Base-by-base conservation (phyloP, 257 asterid species). In the Jacaranda copaia region DNA sequence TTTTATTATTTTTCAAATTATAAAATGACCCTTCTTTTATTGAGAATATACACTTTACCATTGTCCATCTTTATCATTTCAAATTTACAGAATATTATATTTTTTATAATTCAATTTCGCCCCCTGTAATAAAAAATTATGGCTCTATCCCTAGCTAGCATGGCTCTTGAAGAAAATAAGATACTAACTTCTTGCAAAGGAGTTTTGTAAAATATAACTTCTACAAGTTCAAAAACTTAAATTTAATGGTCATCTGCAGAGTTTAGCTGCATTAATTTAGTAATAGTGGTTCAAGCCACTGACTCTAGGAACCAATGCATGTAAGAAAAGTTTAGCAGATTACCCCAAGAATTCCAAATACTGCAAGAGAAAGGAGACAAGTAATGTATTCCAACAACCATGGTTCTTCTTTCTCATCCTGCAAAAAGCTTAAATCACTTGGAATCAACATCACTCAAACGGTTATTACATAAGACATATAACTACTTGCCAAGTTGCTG, bases 301-400 rank as follows among this genome's bases (percentile, higher is more conserved):
- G 16, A 78, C 32, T 52, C 14, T 42, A 61, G 65, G 18, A 25
- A 25, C 32, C 32, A 51, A 51, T 48, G 16, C 14, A 11, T 59
- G 8, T 32, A 38, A 66, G 20, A 39, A 73, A 62, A 18, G 59
- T 76, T 60, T 16, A 56, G 80, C 39, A 38, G 32, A 39, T 69
- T 83, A 89, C 95, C 93, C 97, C 97, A 0, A 89, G 77, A 77
- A 91, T 88, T 81, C 93, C 97, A 72, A 91, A 85, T 16, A 89
- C 88, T 43, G 95, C 95, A 56, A 88, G 93, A 43, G 86, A 84
- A 62, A 91, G 86, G 62, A 89, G 92, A 74, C 89, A 86, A 1
- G 88, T 81, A 49, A 75, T 25, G 72, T 88, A 86, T 73, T 82
- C 91, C 75, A 89, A 78, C 77, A 86, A 55, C 90, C 87, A 84